Evolutionary conservation across 176 grass and related monocot species (phyloP), one percentile per base, ranked within the genome.

Genomic region (Phyllostachys edulis): DNA sequence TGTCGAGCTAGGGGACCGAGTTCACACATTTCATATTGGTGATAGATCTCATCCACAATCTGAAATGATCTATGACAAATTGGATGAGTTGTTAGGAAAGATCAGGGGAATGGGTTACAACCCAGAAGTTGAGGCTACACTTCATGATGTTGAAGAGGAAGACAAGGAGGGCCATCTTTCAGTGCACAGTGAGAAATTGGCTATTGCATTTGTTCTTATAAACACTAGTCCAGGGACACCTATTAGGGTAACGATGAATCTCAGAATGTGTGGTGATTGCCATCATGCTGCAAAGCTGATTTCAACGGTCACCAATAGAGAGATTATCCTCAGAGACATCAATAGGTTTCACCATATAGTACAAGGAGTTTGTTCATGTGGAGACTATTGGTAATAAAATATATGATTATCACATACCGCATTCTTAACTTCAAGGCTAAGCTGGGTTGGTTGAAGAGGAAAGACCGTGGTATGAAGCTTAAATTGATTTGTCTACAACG

Each of bases 131-230:
- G 89, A 83, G 17, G 71, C 69, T 80, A 86, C 91, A 68, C 87
- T 94, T 73, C 94, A 97, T 87, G 94, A 97, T 84, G 85, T 97
- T 68, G 94, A 97, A 69, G 91, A 96, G 79, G 94, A 97, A 90
- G 94, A 94, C 61, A 97, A 84, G 65, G 94, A 86, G 37, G 73
- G 81, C 5, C 94, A 97, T 83, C 91, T 97, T 83, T 94, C 83
- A 40, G 84, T 91, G 41, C 94, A 97, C 67, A 94, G 91, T 11
- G 94, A 97, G 65, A 94, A 97, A 69, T 73, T 97, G 64, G 87
- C 91, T 34, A 90, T 97, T 32, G 84, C 91, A 1, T 97, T 97
- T 88, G 55, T 91, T 67, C 86, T 97, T 23, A 67, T 94, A 85
- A 92, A 88, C 76, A 92, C 89, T 80, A 81, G 13, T 75, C 70